phyloP scores from a whole-genome alignment of 192 early-diverging fungal species.

The Coemansia sp. region DNA sequence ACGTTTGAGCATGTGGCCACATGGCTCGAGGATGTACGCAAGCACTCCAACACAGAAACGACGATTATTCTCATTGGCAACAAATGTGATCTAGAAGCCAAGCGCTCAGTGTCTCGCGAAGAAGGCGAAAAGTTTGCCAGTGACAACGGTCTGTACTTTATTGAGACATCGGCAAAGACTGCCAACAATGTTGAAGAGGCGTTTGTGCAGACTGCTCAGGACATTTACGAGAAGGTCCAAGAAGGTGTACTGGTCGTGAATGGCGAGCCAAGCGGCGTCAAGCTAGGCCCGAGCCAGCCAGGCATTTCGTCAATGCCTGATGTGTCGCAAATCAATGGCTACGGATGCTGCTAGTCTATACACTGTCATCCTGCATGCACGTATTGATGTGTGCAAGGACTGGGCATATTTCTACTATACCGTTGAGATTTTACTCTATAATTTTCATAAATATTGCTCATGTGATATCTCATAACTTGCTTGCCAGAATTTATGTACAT shows the following conservation, averaged over 20 bases:
- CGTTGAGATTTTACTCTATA: background rate
- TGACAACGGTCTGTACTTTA: slow-evolving; percentile 82
- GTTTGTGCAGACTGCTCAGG: slow-evolving; percentile 75
- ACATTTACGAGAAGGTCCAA: slow-evolving; percentile 80
- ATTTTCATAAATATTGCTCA: background rate
- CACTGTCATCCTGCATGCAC: background rate
- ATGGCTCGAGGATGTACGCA: slow-evolving; percentile 85
- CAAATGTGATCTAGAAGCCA: slow-evolving; percentile 84
- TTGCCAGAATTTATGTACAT: no score
- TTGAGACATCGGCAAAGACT: slow-evolving; percentile 90
- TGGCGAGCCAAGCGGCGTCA: slow-evolving; percentile 64
- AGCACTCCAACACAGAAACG: slow-evolving; percentile 87
- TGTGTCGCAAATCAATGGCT: slow-evolving; percentile 45
- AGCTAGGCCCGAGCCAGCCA: slow-evolving; percentile 63
- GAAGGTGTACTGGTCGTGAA: slow-evolving; percentile 70
- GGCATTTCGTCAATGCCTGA: slow-evolving; percentile 62
- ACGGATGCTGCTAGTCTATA: slow-evolving; percentile 33
- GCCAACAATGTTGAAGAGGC: slow-evolving; percentile 82
- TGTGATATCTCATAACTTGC: background rate
- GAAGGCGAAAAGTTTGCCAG: slow-evolving; percentile 87
- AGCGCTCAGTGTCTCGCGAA: slow-evolving; percentile 77
- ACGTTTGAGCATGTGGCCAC: slow-evolving; percentile 74
- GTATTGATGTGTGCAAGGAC: background rate
- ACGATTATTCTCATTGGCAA: slow-evolving; percentile 90
- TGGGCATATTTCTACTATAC: background rate